Base-by-base conservation (phyloP, 768 basidiomycete genomes). In the Leccinellum rugosiceps region DNA sequence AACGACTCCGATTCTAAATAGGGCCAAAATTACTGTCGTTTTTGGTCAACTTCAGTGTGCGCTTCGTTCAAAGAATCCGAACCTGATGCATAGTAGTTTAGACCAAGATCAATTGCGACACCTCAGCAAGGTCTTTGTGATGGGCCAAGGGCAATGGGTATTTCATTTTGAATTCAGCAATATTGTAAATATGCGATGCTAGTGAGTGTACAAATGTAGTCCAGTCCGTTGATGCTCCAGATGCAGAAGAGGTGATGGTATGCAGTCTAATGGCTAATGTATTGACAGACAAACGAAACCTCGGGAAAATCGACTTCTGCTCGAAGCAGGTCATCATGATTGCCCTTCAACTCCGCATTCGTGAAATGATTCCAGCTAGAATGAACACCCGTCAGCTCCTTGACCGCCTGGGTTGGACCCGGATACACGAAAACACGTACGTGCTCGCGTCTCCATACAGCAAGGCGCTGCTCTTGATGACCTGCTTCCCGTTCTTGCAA, bases 381-480 rank as follows among this genome's bases (percentile, higher is more conserved):
- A 43, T 25, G 1, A 2, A 45, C 17, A 23, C 28, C 25, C 17
- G 3, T 67, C 28, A 67, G 55, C 35, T 35, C 34, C 2, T 15
- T 28, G 23, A 23, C 3, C 7, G 15, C 46, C 14, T 23, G n/a
- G 47, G 45, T 44, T 65, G 58, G 58, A 49, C 30, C 51, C 21
- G 28, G 46, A 50, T 13, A 46, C 44, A 21, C 21, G 21, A 45
- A 6, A 2, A 51, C 6, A 86, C 94, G 59, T 81, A 94, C 92
- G 95, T 91, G 89, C 92, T 95, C 3, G 92, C 94, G 71, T 99
- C 97, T 15, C 97, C 97, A 63, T 98, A 98, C 15, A 99, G 70
- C 65, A 98, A 71, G 0, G 92, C 94, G 2, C 87, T 85, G 4
- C 92, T 79, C 73, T 96, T 98, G 65, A 83, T 78, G 45, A 80